These are phyloP conservation scores for Oryza punctata DNA, from an alignment of 176 grass and related monocot genomes.

Conservation along the genomic window DNA sequence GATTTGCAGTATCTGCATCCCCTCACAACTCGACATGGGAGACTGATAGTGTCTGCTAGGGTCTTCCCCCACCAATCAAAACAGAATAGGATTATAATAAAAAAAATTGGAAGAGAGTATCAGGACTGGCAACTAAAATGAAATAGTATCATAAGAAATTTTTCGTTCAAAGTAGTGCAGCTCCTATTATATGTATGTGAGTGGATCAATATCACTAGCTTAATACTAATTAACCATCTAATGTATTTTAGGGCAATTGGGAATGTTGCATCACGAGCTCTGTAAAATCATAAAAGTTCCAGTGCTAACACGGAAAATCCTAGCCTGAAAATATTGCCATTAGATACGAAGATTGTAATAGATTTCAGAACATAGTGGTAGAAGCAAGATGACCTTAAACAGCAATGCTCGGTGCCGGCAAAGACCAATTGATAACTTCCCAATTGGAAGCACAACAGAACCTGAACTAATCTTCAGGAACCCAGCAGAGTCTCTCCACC, in stretches of 20 bases:
- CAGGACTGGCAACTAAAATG: neutral
- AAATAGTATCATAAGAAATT: slow-evolving; percentile 13
- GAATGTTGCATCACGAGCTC: neutral
- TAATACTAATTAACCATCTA: neutral
- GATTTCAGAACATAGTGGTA: neutral
- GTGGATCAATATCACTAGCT: neutral
- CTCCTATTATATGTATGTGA: neutral
- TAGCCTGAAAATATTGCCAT: neutral
- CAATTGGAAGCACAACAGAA: slow-evolving; percentile 74
- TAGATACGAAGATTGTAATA: neutral
- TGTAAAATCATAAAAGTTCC: slow-evolving; percentile 23
- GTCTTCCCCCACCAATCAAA: slow-evolving; percentile 38
- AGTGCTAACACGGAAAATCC: neutral
- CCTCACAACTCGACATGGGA: slow-evolving; percentile 75
- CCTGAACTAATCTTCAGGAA: slow-evolving; percentile 62
- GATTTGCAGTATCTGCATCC: slow-evolving; percentile 79
- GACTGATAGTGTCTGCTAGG: slow-evolving; percentile 64
- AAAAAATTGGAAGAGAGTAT: neutral
- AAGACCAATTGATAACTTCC: slow-evolving; percentile 70
- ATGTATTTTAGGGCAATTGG: neutral
- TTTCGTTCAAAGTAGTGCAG: neutral
- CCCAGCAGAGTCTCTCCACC: slow-evolving; percentile 57
- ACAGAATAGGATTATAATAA: slow-evolving; percentile 19
- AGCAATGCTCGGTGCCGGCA: slow-evolving; percentile 72
- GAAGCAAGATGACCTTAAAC: slow-evolving; percentile 68